Base-by-base conservation (phyloP, 2,329 filamentous ascomycete species). In the Aspergillus pseudoterreus region DNA sequence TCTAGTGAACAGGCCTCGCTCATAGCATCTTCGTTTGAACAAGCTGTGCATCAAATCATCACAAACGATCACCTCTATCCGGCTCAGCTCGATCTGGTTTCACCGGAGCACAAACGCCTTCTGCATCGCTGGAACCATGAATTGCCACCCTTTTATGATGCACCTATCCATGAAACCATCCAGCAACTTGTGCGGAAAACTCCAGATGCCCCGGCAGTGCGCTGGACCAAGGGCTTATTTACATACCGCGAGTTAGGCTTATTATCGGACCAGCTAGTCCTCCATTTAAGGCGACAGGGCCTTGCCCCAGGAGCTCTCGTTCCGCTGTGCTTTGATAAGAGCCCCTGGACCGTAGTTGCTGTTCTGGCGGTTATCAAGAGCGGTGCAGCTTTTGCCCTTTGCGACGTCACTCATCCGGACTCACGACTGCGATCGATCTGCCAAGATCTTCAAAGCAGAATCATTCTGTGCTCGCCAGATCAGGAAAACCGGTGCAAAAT, bases 301-400 rank as follows among this genome's bases (percentile, higher is more conserved):
- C 22, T 50, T 19, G 15, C 14, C 21, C 45, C 64, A 12, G 47
- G 49, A 4, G 49, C 17, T 41, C 9, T 51, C 24, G 49, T 56
- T 11, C 43, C 49, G 9, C 15, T 57, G 2, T 55, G 33, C 39
- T 42, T 55, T 6, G 42, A 51, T 14, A 52, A 53, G 22, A 48
- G 46, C 3, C 17, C 12, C 9, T 53, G 50, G 45, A 41, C 22
- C 0, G 10, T 46, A 2, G 44, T 57, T 8, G 52, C 45, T 9
- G 47, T 55, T 12, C 22, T 55, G 2, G 55, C 8, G 32, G 54
- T 52, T 27, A 51, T 48, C 41, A 59, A 50, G 36, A 43, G 43
- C 6, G 58, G 45, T 24, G 57, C 14, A 21, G 55, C 45, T 14
- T 62, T 47, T 43, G 46, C 42, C 11, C 38, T 50, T 17, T 24